A percentile compares a stretch with the other conserved stretches of the same genome.
phyloP scores from a whole-genome alignment of 164 flowering plant genomes.

The Umbellularia californica region DNA sequence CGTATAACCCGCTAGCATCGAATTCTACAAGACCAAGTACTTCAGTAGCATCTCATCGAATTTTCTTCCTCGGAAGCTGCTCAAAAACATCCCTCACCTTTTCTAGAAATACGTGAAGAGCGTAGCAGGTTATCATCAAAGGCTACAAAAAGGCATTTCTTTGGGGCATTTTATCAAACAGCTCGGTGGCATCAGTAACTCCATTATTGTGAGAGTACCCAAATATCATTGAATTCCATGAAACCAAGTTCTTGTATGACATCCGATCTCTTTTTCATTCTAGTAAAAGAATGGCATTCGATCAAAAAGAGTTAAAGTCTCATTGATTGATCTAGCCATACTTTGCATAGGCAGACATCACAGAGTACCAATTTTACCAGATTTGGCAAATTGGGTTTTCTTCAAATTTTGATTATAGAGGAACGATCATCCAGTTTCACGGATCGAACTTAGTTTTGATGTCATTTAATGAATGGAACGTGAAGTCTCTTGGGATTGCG shows the following conservation, averaged over 20 bases:
- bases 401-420: constrained; percentile 21
- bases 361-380: constrained; percentile 6
- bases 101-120: constrained; percentile 10
- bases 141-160: constrained; percentile 18
- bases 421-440: constrained; percentile 3
- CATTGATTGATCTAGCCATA: constrained; percentile 2
- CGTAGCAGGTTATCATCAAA: constrained; percentile 17
- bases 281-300: neutral
- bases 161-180: constrained; percentile 14
- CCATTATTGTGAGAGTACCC: constrained; percentile 14
- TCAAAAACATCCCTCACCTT: constrained; percentile 13
- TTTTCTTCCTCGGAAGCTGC: constrained; percentile 10
- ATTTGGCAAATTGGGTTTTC: constrained; percentile 33
- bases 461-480: neutral
- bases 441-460: constrained; percentile 1
- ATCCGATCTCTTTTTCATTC: neutral
- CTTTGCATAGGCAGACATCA: constrained; percentile 20
- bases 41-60: constrained; percentile 13
- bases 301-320: constrained; percentile 12
- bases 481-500: too few relatives aligned
- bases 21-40: constrained; percentile 3
- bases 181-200: constrained; percentile 6
- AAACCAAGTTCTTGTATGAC: constrained; percentile 11
- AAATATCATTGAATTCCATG: constrained; percentile 18
- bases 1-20: constrained; percentile 1